Base-by-base conservation (phyloP, 495 filamentous ascomycete genomes). In the Cenococcum geophilum region DNA sequence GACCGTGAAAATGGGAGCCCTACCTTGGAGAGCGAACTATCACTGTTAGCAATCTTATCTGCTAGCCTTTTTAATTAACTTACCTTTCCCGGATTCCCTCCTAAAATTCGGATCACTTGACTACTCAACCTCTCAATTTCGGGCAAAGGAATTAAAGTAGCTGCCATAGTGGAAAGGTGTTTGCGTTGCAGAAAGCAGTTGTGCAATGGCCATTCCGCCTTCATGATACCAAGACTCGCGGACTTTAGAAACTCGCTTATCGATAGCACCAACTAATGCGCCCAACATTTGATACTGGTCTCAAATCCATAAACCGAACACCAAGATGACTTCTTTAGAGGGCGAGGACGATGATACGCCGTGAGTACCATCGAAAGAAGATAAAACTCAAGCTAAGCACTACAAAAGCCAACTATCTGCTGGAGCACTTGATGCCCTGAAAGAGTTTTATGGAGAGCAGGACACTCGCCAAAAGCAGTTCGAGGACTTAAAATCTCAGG, bases 361-460 rank as follows among this genome's bases (percentile, higher is more conserved):
- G 67, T 67, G 60, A 64, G 63, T 60, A 16, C 5, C 23, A 0
- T 43, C 5, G 14, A 21, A n/a, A 18, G 42, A 4, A 54, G 34
- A 52, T n/a, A 16, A 32, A 4, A 27, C 4, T 20, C 8, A 1
- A 27, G 32, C 27, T 40, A 49, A 50, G 35, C 12, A 52, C 67
- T 68, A 11, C 36, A 25, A 21, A 52, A 85, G 82, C 60, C 72
- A 76, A 60, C 79, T 92, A 55, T 83, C 87, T 0, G 66, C 76
- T 32, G 74, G 75, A 42, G 77, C 89, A 3, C 80, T 89, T 20
- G 75, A 76, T n/a, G 83, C 84, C 21, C 77, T 92, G 37, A 75
- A 83, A 58, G 75, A 80, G 50, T 92, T 92, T 73, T 85, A 86
- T 66, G 72, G 75, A 27, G 89, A 92, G 65, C 80, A 83, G 51